A percentile compares a stretch with the other conserved stretches of the same genome.
Conservation (phyloP, 352 stramenopile species). For the Pythium apleroticum region DNA sequence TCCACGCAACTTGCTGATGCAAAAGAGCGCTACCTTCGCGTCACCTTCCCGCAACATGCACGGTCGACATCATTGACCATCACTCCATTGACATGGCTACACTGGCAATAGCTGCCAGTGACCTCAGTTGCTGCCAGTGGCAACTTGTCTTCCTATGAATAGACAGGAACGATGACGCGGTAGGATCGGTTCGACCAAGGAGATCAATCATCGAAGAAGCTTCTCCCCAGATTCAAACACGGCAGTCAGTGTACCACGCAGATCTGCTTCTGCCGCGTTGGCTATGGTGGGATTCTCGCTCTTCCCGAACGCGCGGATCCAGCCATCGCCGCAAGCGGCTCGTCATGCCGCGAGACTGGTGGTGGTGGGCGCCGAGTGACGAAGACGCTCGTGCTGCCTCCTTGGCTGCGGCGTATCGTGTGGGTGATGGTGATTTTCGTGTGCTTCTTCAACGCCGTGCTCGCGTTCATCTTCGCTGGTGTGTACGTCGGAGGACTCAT, state of each 20-base stretch:
- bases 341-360: neutral
- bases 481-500: slow-evolving; percentile 7
- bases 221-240: too few species aligned
- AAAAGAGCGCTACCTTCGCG: neutral
- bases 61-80: neutral
- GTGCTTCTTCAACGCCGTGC: slow-evolving; percentile 7
- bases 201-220: too few species aligned
- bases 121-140: too few species aligned
- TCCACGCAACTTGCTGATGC: too few species aligned
- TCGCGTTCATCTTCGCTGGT: slow-evolving; percentile 2
- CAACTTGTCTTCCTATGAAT: too few species aligned
- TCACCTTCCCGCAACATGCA: slow-evolving; percentile 2
- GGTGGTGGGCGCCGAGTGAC: neutral
- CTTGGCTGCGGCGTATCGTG: neutral
- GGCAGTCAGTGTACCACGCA: too few species aligned
- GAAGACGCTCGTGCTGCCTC: neutral
- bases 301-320: neutral
- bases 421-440: slow-evolving; percentile 5
- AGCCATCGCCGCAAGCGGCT: neutral
- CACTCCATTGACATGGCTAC: neutral
- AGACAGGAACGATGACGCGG: too few species aligned
- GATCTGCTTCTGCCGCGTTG: too few species aligned
- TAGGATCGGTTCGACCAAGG: too few species aligned
- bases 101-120: too few species aligned
- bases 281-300: neutral